Evolutionary conservation across 805 yeast species (phyloP).

Genomic region (Suhomyces vadensis): DNA sequence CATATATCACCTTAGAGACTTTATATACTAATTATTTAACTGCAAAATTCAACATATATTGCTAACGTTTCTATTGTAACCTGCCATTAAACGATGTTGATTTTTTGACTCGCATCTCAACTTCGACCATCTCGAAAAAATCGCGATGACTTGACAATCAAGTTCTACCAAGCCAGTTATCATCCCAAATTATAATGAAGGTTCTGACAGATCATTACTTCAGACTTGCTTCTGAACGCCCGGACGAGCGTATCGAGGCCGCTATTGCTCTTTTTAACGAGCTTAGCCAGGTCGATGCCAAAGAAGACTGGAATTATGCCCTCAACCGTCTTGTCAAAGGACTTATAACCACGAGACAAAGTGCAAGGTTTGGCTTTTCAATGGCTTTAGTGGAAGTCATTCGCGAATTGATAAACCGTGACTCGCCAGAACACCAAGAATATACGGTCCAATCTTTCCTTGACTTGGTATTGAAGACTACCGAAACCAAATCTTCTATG

Average conservation of each 20-base stretch:
- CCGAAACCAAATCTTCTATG: constrained; percentile 34
- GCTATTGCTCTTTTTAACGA: constrained; percentile 68
- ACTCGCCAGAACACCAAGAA: constrained; percentile 25
- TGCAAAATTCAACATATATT: constrained; percentile 10
- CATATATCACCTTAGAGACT: neutral
- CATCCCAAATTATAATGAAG: too few species aligned
- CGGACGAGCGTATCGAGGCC: constrained; percentile 68
- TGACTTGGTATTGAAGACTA: constrained; percentile 42
- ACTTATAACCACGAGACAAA: constrained; percentile 74
- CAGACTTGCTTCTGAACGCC: constrained; percentile 72
- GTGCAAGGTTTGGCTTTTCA: constrained; percentile 86
- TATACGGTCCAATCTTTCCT: constrained; percentile 36
- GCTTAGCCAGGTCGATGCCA: constrained; percentile 43
- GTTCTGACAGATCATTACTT: constrained; percentile 78
- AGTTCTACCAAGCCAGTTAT: neutral
- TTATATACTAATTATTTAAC: neutral
- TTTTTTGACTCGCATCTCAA: neutral
- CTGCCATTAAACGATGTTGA: too few species aligned
- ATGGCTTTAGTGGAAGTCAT: constrained; percentile 77
- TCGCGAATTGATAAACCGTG: constrained; percentile 27
- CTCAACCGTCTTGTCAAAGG: constrained; percentile 78
- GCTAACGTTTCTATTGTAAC: neutral
- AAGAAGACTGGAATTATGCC: constrained; percentile 79
- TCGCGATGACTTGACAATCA: constrained; percentile 9
- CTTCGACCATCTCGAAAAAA: constrained; percentile 4